Base-by-base conservation (phyloP, 345 rosid species). In the Rubroshorea leprosula region DNA sequence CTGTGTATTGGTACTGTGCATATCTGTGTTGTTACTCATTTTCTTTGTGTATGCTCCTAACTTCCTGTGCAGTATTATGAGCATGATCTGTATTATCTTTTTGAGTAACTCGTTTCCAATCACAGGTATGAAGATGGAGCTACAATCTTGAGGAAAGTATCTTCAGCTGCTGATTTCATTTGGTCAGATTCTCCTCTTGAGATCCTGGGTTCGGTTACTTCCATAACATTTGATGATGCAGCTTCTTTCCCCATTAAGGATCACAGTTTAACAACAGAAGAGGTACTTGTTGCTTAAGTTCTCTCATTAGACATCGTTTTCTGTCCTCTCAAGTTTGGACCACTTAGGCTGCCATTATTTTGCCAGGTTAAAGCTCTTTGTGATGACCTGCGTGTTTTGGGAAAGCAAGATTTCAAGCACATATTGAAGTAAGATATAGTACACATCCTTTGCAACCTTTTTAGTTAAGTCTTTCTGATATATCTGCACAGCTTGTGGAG, bases 331-430 rank as follows among this genome's bases (percentile, higher is more conserved):
- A 48, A 44, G 25, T 17, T 54, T 25, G 54, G 26, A 16, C 52
- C 6, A 16, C 19, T 41, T 44, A 57, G 19, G 25, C 59, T 57
- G 43, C 55, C 66, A 21, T 57, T 51, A 53, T 43, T 23, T 69
- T 51, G 23, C 41, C 69, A 93, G 99, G 77, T 89, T 45, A 89
- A 87, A 78, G 63, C 71, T 60, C 86, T 89, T 26, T 93, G 99
- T 62, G 96, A 85, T 46, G 97, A 93, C 81, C 80, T 93, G 67
- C 75, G 82, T 63, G 97, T 93, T 58, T 66, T 89, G 70, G 94
- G 94, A 57, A 89, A 89, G 83, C 89, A 87, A 72, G 96, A 93
- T 71, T 93, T 93, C 80, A 93, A 93, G 81, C 62, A 83, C 72
- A 76, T 87, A 51, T 41, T 89, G 68, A 93, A 89, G 99, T 93